Evolutionary conservation across 2,329 filamentous ascomycete species (phyloP), one percentile per base, ranked within the genome.

Genomic region (Penicillium occitanis): DNA sequence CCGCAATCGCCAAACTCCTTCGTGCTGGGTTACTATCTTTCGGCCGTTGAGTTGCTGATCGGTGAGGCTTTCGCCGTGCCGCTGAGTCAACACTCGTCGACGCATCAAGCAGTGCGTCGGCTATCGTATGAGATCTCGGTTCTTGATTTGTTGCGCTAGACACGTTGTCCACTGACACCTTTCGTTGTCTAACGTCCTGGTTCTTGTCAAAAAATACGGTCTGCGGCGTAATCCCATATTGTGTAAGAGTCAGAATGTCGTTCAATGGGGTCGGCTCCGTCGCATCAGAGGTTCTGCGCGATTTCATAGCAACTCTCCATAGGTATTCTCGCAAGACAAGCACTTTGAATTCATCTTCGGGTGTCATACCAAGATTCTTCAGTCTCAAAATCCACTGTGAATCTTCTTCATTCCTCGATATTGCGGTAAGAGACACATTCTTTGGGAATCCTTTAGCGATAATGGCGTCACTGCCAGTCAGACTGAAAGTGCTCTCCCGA

Each of bases 141-240:
- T 82, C 66, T 66, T 76, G 68, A 46, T 64, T 75, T 71, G 35
- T 3, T 25, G 25, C 25, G 2, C 25, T 76, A 64, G 73, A 71
- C 64, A 67, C 53, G 61, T 71, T 72, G 42, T 70, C 68, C n/a
- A 71, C 37, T 44, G 74, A 70, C 53, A 67, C 70, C 70, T 69
- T 70, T 63, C 72, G 73, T 46, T 75, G 71, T 25, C 82, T 83
- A 10, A 87, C 79, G 8, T 87, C 81, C 48, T 84, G 84, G 46
- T 87, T 86, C 64, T 93, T 92, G 70, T 97, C 93, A 73, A 98
- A 98, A 74, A 98, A 90, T 1, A 99, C 90, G 0, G 92, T 98
- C 74, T 97, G 92, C 2, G 91, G 90, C 1, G 89, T 91, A 37
- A 97, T 88, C 13, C 89, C 88, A 61, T 96, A 81, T 48, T 88